Evolutionary conservation across 2,329 filamentous ascomycete genomes (phyloP), one percentile per base, ranked within the genome.

Genomic region (Penicillium sp.): DNA sequence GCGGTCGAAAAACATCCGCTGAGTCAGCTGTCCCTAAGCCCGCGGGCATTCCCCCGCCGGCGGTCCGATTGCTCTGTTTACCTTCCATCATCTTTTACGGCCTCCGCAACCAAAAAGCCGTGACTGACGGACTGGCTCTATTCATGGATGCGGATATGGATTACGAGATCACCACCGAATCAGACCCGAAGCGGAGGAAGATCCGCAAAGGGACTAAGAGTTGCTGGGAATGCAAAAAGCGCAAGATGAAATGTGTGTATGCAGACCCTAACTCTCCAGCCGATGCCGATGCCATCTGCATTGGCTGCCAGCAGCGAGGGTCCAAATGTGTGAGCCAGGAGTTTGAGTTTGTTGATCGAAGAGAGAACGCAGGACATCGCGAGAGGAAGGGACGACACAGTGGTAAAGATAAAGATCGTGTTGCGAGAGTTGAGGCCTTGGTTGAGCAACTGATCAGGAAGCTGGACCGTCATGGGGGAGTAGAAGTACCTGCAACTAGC

Each of bases 261-360:
- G 19, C 21, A 15, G 21, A 42, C 19, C 19, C 19, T 6, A 15
- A 6, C 40, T 42, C 40, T 42, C 40, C 40, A 42, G 40, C 21
- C 40, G 40, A 42, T 23, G 13, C 19, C 40, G 19, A 42, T 2
- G 12, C 41, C 4, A 48, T 57, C 6, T 68, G 66, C n/a, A 35
- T 54, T 29, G 55, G 59, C 4, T 68, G 65, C 42, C 52, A 55
- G 27, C 57, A 56, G 12, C 65, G 65, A 8, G 60, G 58, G 1
- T 53, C 53, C 6, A 60, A 54, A 41, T 84, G 82, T 55, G 64
- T 82, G 35, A 76, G 80, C 59, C 82, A 85, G 60, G 81, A 83
- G 46, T 77, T 76, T 46, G 25, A 29, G 17, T 46, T 25, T 29
- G 12, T 25, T 43, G 19, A 25, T 43, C 21, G 15, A 25, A 21